phyloP scores from a whole-genome alignment of 1,284 basidiomycete species.

The Cryptococcus hybrid region DNA sequence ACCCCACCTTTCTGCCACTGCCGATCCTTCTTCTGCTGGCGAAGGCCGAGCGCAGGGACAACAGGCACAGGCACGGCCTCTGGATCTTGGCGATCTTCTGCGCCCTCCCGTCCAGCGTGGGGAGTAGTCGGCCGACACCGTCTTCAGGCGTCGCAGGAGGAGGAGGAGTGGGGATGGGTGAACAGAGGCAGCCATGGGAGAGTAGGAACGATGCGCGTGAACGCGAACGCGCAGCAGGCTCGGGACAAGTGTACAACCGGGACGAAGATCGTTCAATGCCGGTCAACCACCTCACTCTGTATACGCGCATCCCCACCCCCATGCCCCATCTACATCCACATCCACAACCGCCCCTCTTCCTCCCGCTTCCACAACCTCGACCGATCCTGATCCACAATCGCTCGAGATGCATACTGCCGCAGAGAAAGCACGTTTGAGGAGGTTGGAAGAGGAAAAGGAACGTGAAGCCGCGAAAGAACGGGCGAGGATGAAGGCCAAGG shows the following conservation, averaged over 20 bases:
- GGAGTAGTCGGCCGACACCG: no score
- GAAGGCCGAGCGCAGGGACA: no score
- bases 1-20: neutral
- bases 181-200: no score
- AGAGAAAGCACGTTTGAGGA: slow-evolving; percentile 67
- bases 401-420: slow-evolving; percentile 87
- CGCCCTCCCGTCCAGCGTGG: no score
- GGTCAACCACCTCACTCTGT: neutral
- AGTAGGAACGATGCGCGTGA: no score
- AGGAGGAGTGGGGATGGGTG: no score
- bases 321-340: neutral
- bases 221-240: no score
- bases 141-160: no score
- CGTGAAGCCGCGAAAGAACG: slow-evolving; percentile 78
- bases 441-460: slow-evolving; percentile 83
- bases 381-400: slow-evolving; percentile 63
- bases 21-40: neutral
- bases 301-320: neutral
- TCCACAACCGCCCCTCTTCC: slow-evolving; percentile 49
- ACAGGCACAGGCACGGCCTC: no score
- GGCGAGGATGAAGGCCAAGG: slow-evolving; percentile 78
- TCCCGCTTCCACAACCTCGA: slow-evolving; percentile 54
- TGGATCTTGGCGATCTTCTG: no score
- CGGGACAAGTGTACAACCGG: neutral
- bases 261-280: neutral